Evolutionary conservation across 139 green algal species (phyloP).

Genomic region (Trebouxia sp.): DNA sequence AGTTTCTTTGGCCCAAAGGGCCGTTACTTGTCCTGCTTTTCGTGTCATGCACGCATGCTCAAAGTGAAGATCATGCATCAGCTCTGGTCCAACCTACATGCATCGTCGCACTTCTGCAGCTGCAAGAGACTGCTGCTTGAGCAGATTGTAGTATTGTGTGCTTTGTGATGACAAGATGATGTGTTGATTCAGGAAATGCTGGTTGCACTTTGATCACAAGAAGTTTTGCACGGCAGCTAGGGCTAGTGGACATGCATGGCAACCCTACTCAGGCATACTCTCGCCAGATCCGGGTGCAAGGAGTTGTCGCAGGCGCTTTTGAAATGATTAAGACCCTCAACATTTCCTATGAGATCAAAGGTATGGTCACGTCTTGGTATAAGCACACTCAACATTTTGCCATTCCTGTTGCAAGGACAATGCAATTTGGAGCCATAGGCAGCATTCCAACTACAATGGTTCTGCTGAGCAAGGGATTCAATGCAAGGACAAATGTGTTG

Average conservation of each 20-base stretch:
- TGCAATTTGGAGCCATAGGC: not conserved
- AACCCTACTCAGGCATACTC: not conserved
- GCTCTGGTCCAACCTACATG: too few relatives aligned
- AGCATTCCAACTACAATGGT: not conserved
- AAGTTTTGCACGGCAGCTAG: conserved; percentile 24
- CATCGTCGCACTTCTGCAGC: too few relatives aligned
- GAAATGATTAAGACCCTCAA: conserved; percentile 21
- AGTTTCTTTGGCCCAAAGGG: too few relatives aligned
- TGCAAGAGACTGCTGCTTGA: too few relatives aligned
- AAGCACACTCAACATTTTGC: too few relatives aligned
- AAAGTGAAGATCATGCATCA: too few relatives aligned
- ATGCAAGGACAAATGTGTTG: too few relatives aligned
- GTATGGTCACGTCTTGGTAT: too few relatives aligned
- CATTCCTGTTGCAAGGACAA: not conserved
- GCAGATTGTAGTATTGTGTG: not conserved
- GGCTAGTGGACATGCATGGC: conserved; percentile 30
- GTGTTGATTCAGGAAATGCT: conserved; percentile 30
- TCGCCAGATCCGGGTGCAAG: conserved; percentile 13
- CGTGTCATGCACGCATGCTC: too few relatives aligned
- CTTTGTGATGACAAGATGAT: too few relatives aligned
- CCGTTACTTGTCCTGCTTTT: too few relatives aligned
- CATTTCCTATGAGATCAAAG: conserved; percentile 35
- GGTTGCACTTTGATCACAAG: conserved; percentile 32
- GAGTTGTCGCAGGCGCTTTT: conserved; percentile 36
- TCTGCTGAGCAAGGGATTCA: too few relatives aligned